Conservation (phyloP, 768 basidiomycete genomes). For the Pleurotus tuber-regium region DNA sequence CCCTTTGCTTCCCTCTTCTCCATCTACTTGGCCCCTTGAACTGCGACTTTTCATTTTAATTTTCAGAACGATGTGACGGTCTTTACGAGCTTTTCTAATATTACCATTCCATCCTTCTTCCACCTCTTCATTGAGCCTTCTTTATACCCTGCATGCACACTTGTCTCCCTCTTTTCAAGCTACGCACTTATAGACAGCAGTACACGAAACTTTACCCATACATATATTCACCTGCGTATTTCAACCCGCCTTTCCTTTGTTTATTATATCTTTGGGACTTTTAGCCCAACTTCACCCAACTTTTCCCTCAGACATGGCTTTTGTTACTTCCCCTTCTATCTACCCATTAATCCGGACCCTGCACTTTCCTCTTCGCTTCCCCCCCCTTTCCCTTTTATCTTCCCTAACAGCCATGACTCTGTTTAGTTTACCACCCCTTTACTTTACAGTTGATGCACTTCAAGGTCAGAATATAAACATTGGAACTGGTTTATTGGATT, state of each 20-base stretch:
- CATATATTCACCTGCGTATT: not conserved
- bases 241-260: not conserved
- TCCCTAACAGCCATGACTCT: not conserved
- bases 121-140: not conserved
- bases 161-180: not conserved
- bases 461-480: too few species aligned
- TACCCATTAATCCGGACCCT: not conserved
- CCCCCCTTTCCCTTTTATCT: not conserved
- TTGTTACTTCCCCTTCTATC: not conserved
- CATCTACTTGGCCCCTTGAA: too few species aligned
- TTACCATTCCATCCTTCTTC: not conserved
- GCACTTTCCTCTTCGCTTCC: not conserved
- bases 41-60: not conserved
- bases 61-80: not conserved
- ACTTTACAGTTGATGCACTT: not conserved
- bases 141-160: slow-evolving; percentile 2
- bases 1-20: not conserved
- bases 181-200: not conserved
- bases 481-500: too few species aligned
- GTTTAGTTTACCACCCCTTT: not conserved
- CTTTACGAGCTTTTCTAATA: not conserved
- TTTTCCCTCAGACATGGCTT: not conserved
- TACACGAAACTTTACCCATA: not conserved
- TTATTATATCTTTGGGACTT: not conserved
- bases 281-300: not conserved